phyloP scores from a whole-genome alignment of 2,329 filamentous ascomycete genomes.

The Uncinocarpus reesii region DNA sequence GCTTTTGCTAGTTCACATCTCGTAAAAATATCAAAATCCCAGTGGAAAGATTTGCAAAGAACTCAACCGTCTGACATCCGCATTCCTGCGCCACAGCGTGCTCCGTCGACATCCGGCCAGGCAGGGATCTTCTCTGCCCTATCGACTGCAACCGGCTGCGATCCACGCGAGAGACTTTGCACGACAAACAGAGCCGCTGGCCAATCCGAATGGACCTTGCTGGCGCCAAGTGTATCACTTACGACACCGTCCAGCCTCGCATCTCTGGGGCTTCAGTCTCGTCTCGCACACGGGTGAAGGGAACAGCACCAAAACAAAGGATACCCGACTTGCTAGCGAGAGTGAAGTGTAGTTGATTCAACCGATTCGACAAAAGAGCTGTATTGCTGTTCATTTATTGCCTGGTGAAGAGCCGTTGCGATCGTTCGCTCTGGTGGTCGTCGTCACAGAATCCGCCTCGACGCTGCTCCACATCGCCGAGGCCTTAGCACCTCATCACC shows the following conservation, averaged over 20 bases:
- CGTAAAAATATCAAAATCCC: too few species aligned
- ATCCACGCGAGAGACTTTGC: not conserved
- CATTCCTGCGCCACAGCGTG: constrained; percentile 4
- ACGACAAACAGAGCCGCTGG: not conserved
- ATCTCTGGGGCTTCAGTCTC: not conserved
- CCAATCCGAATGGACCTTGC: not conserved
- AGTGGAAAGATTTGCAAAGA: too few species aligned
- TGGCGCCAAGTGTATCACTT: constrained; percentile 11
- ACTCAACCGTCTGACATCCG: too few species aligned
- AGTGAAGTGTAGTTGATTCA: too few species aligned
- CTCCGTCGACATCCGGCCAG: not conserved
- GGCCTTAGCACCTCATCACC: not conserved
- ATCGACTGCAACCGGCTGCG: not conserved
- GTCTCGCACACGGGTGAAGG: too few species aligned
- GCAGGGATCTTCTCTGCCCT: not conserved
- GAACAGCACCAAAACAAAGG: too few species aligned
- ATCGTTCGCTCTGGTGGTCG: not conserved
- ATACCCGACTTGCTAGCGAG: too few species aligned
- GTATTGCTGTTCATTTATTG: too few species aligned
- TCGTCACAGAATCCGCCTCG: not conserved
- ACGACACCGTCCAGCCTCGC: not conserved
- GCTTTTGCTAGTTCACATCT: too few species aligned
- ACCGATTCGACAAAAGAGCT: too few species aligned
- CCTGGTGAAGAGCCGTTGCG: not conserved
- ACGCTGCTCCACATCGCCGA: not conserved